Conservation (phyloP, 73 alveolate species). For the Paramecium sexaurelia region DNA sequence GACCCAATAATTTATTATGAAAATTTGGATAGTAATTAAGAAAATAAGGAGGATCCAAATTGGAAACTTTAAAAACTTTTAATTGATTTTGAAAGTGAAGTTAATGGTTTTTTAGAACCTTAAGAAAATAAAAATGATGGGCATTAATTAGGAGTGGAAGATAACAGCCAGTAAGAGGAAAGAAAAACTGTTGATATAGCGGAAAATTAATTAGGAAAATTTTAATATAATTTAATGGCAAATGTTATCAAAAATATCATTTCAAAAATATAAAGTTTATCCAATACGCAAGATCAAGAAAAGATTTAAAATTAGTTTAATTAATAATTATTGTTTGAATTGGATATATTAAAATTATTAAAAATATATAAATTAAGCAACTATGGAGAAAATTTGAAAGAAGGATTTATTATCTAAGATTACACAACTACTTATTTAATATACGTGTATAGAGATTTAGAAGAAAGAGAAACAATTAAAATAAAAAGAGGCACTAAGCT, state of each 20-base stretch:
- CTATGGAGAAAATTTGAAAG: background rate
- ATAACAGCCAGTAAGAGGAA: background rate
- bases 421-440: background rate
- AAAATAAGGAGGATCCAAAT: background rate
- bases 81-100: background rate
- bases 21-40: background rate
- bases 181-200: background rate
- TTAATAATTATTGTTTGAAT: background rate
- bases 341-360: background rate
- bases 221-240: background rate
- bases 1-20: background rate
- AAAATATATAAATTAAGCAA: background rate
- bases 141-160: background rate
- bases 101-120: background rate
- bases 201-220: background rate
- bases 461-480: background rate
- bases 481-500: background rate
- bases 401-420: background rate
- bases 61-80: background rate
- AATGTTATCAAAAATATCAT: background rate
- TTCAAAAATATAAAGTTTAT: background rate
- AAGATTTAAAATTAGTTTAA: background rate
- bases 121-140: background rate
- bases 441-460: background rate
- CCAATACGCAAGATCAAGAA: background rate